Conservation (phyloP, 2,329 filamentous ascomycete genomes). For the Botryosphaeria dothidea region DNA sequence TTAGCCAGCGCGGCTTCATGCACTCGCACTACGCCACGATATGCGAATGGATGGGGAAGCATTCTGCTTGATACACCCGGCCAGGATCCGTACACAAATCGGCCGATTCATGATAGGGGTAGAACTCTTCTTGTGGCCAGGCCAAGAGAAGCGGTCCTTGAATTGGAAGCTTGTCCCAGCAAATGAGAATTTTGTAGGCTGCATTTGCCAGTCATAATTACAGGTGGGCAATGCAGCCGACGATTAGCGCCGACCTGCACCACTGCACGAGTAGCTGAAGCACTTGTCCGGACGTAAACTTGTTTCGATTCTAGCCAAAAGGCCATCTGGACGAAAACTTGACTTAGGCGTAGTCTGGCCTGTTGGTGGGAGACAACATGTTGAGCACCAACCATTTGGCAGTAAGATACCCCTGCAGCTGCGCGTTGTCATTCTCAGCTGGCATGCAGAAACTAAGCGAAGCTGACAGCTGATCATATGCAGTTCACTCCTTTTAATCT, state of each 20-base stretch:
- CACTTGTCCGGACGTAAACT: not conserved
- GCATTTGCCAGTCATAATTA: conserved; percentile 1
- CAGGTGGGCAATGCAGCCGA: too few species aligned
- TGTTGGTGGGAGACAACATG: too few species aligned
- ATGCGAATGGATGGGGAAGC: not conserved
- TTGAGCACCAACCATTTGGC: too few species aligned
- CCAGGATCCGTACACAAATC: not conserved
- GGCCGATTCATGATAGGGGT: not conserved
- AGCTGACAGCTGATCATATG: not conserved
- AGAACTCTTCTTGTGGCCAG: not conserved
- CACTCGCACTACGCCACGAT: not conserved
- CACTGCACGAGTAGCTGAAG: too few species aligned
- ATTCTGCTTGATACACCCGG: not conserved
- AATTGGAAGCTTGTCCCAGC: not conserved
- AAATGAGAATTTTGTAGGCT: not conserved
- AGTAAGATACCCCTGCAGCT: not conserved
- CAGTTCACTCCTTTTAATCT: conserved; percentile 2
- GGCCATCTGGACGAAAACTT: too few species aligned
- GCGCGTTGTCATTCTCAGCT: not conserved
- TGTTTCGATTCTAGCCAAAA: too few species aligned
- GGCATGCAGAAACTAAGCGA: not conserved
- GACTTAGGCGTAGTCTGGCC: too few species aligned
- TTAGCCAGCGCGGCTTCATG: not conserved
- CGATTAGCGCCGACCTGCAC: too few species aligned
- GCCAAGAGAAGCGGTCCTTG: not conserved